phyloP scores from a whole-genome alignment of 164 flowering plant genomes.

The Nymphaea thermarum region DNA sequence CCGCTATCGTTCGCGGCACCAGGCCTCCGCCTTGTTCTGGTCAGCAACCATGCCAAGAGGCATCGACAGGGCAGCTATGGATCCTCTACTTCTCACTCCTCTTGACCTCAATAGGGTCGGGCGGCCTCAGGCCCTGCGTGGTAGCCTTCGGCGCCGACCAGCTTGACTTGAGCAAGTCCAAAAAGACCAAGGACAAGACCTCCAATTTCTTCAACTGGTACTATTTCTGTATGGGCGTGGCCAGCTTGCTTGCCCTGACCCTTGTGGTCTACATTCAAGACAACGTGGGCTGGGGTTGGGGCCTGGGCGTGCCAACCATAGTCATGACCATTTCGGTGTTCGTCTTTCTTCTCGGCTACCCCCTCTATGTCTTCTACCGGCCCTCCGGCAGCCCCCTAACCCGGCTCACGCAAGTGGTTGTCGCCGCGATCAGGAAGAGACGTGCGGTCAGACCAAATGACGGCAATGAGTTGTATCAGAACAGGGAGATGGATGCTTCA shows the following conservation, averaged over 20 bases:
- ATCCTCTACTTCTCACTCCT: slow-evolving; percentile 45
- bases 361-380: slow-evolving; percentile 29
- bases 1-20: slow-evolving; percentile 36
- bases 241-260: slow-evolving; percentile 41
- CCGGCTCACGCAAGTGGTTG: slow-evolving; percentile 40
- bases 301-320: slow-evolving; percentile 54
- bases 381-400: slow-evolving; percentile 56
- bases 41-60: slow-evolving; percentile 41
- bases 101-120: slow-evolving; percentile 43
- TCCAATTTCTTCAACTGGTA: slow-evolving; percentile 66
- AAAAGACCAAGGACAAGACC: slow-evolving; percentile 11
- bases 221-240: slow-evolving; percentile 52
- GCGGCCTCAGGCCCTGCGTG: slow-evolving; percentile 59
- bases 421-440: slow-evolving; percentile 47
- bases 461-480: slow-evolving; percentile 27
- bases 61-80: slow-evolving; percentile 42
- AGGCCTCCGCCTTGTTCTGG: slow-evolving; percentile 40
- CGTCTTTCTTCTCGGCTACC: slow-evolving; percentile 36
- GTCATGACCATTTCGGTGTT: slow-evolving; percentile 46
- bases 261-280: slow-evolving; percentile 64
- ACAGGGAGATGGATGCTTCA: slow-evolving; percentile 39
- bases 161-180: slow-evolving; percentile 36
- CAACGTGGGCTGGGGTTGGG: slow-evolving; percentile 71
- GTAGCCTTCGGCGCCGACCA: slow-evolving; percentile 66
- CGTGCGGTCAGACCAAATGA: slow-evolving; percentile 26